Base-by-base conservation (phyloP, 805 yeast species). In the Candida ponderosae region DNA sequence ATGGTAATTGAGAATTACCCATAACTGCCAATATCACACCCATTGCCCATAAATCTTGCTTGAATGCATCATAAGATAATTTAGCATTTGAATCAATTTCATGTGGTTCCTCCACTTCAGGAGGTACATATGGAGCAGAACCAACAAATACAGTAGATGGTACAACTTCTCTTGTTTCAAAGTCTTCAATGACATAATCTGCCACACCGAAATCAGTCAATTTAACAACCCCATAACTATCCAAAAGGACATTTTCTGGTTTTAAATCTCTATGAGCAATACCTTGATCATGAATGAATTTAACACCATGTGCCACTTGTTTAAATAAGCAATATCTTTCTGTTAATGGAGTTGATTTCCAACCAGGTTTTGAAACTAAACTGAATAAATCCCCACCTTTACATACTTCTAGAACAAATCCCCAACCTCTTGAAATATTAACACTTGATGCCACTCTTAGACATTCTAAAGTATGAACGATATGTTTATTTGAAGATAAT, bases 71-170 rank as follows among this genome's bases (percentile, higher is more conserved):
- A 57, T 76, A 79, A 5, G 70, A 59, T n/a, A n/a, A n/a, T 21
- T 54, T 51, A 17, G 47, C 54, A 35, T 54, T 51, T 37, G 56
- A 49, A 8, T 50, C 38, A 37, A 53, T 58, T 29, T 62, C 70
- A 41, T 65, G 67, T 43, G 73, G 62, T 20, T 60, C 54, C 72
- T 76, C 70, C 14, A 81, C 84, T 57, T 83, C 93, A 2, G 94
- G 93, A 5, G 90, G 77, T 11, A 81, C 74, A 56, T 81, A 83
- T 1, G 93, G 93, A 4, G 93, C 86, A 1, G 89, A 81, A 2
- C 94, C 93, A 31, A 81, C 81, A 54, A 72, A 70, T 2, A 75
- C 62, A 31, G 69, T 62, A 29, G 62, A 59, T 23, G 46, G 31
- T 33, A 54, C 61, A 8, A 61, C 34, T 6, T 46, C 70, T 18